Base-by-base conservation (phyloP, 179 eudicot genomes). In the Silene coronaria region DNA sequence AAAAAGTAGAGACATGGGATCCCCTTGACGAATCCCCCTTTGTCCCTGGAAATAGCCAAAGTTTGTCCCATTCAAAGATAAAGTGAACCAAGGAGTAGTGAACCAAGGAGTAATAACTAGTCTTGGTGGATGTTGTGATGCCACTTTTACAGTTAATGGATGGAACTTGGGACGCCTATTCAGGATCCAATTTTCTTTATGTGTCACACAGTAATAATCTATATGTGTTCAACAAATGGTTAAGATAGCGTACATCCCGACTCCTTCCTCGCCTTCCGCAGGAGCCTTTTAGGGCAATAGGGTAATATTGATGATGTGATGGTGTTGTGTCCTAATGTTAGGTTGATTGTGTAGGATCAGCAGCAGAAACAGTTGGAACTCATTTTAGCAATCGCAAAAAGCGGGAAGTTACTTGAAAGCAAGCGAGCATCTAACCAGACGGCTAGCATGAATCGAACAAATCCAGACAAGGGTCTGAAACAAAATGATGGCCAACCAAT, bases 361-460 rank as follows among this genome's bases (percentile, higher is more conserved):
- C 99, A 95, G 78, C 90, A 87, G 63, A 95, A 95, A 77, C 97
- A 91, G 78, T 90, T 95, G 13, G 97, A 95, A 64, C 91, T 95
- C 63, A 91, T 95, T 78, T 87, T 95, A 71, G 90, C 96, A 27
- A 84, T 92, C 34, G 93, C 80, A 17, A 91, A 93, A 83, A 78
- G 76, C 75, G 91, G 90, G 53, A 92, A 86, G 27, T 81, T 92
- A 45, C 74, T 74, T 76, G 91, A 90, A 61, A 80, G 42, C 72
- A 85, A 82, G 78, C 85, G 27, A 59, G 79, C n/a, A 72, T 81
- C 85, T 3, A 79, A 63, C 76, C 83, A 76, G 79, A 84, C 77
- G 46, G 36, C 71, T 30, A 61, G 30, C 26, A 72, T 67, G 46
- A 66, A 71, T 14, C 79, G 81, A 69, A 67, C 38, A 58, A 38